These are phyloP conservation scores for Acer negundo DNA, from an alignment of 345 rosid species.

Conservation along the genomic window DNA sequence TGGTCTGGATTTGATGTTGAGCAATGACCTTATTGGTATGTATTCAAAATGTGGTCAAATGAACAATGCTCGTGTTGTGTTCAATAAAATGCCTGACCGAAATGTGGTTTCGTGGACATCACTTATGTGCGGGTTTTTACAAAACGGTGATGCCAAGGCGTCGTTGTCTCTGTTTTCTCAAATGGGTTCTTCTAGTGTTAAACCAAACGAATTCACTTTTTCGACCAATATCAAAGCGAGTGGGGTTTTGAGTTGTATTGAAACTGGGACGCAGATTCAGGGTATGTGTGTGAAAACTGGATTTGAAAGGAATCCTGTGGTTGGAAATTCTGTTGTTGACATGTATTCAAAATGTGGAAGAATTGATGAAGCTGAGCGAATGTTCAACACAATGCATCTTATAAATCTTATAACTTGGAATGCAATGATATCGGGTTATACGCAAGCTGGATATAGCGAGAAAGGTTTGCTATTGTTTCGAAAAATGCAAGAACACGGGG, in stretches of 20 bases:
- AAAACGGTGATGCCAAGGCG: conserved; percentile 38
- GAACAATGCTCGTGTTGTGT: conserved; percentile 49
- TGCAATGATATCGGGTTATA: conserved; percentile 68
- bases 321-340: conserved; percentile 73
- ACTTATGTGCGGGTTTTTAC: conserved; percentile 73
- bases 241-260: conserved; percentile 42
- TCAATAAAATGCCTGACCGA: conserved; percentile 64
- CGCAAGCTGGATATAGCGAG: conserved; percentile 46
- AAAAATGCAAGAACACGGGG: conserved; percentile 44
- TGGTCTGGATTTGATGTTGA: conserved; percentile 40
- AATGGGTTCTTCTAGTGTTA: conserved; percentile 46
- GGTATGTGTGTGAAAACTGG: conserved; percentile 58
- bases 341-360: conserved; percentile 81
- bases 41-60: conserved; percentile 61
- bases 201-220: conserved; percentile 80
- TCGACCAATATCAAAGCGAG: conserved; percentile 76
- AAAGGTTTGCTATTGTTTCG: conserved; percentile 63
- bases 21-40: conserved; percentile 60
- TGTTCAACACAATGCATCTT: conserved; percentile 49
- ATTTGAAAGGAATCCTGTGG: conserved; percentile 52
- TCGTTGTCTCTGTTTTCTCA: conserved; percentile 47
- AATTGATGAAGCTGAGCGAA: conserved; percentile 51
- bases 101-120: conserved; percentile 87
- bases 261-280: conserved; percentile 69
- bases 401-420: conserved; percentile 75